Evolutionary conservation across 208 protist genomes (phyloP), one percentile per base, ranked within the genome.

Genomic region (Trypanosoma boissoni): DNA sequence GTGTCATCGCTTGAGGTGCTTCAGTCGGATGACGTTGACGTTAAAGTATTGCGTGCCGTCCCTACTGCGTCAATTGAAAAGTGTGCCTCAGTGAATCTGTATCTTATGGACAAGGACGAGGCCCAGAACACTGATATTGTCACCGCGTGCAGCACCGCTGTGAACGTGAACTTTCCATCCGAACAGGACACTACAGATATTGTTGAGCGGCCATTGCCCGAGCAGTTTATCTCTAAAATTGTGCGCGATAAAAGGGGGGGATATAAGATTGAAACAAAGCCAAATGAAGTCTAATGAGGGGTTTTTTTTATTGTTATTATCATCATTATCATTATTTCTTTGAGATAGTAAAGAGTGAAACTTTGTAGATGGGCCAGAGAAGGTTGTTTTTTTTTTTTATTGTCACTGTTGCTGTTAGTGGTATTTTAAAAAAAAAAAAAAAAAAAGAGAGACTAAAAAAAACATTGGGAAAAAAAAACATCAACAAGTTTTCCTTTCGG

Each of bases 161-260:
- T 93, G 12, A 93, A 93, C 58, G 77, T 93, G 10, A 66, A 79
- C 36, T 85, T 89, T 32, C 72, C 78, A 2, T 73, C 74, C 0
- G 63, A 72, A 16, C 73, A 80, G 43, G 82, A 90, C 28, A 37
- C 41, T 9, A 74, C 65, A 18, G 76, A 88, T 39, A 68, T 90
- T 27, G 61, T 90, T 10, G 86, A 93, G 67, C 74, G 80, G 3
- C 73, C 81, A 20, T 61, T 93, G 20, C 82, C 86, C 3, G 81
- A 90, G 69, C 86, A 93, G 72, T 93, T 90, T 45, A 73, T 93
- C 18, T 83, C 82, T 3, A 58, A 68, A 27, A 76, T 93, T 42
- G 82, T 89, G 26, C 55, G 72, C 1, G 86, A 93, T 41, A 73
- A 70, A 14, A 79, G 74, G 26, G 72, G 74, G 6, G 68, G 72